These are phyloP conservation scores for Kluyveromyces starmeri DNA, from an alignment of 805 yeast genomes.

Conservation along the genomic window DNA sequence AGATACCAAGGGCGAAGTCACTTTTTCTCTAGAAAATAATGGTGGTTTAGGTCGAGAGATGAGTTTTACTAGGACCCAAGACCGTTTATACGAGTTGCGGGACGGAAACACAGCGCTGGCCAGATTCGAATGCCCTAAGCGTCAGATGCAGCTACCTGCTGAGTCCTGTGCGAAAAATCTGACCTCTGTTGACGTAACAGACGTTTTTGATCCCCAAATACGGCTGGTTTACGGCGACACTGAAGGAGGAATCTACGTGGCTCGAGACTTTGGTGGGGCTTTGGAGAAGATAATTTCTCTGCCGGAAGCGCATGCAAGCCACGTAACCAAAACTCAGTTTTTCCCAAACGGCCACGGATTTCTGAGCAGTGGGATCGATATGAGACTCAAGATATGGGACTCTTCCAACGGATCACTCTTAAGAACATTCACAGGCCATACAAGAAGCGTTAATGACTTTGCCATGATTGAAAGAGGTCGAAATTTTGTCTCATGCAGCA, in stretches of 20 bases:
- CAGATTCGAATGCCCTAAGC: not conserved
- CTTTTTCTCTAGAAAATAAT: not conserved
- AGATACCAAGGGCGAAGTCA: constrained; percentile 1
- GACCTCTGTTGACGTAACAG: constrained; percentile 31
- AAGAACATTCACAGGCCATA: constrained; percentile 45
- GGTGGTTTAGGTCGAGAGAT: not conserved
- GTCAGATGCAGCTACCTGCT: constrained; percentile 1
- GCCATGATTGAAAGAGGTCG: constrained; percentile 56
- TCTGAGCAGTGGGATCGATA: constrained; percentile 51
- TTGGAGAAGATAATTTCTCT: constrained; percentile 13
- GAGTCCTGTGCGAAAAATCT: constrained; percentile 11
- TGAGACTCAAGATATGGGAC: constrained; percentile 55
- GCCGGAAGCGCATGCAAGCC: constrained; percentile 42
- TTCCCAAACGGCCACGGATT: constrained; percentile 62
- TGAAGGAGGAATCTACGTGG: not conserved
- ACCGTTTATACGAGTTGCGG: not conserved
- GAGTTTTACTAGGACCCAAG: not conserved
- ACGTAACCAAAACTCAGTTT: constrained; percentile 36
- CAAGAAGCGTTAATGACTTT: constrained; percentile 38
- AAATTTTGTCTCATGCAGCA: constrained; percentile 48
- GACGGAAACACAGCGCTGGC: not conserved
- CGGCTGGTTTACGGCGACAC: constrained; percentile 5
- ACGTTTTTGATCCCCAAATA: constrained; percentile 14
- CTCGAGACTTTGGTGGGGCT: not conserved
- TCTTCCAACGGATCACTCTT: constrained; percentile 38